Percentiles rank a stretch among this genome's conserved stretches.
Conservation (phyloP, 306 rosid species). For the Gillenia trifoliata region DNA sequence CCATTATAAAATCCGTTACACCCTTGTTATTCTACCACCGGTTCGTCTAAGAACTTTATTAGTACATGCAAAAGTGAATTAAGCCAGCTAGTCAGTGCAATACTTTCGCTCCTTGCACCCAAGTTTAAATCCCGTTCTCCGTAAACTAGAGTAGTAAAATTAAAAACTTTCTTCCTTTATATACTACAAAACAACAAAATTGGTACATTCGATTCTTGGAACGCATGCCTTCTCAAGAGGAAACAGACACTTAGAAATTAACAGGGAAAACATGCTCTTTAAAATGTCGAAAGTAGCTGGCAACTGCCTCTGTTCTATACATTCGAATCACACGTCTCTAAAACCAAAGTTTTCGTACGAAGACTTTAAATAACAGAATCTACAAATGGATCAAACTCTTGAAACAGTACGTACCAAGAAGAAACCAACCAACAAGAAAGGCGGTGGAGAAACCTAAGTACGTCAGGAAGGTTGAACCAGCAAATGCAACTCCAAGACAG, state of each 20-base stretch:
- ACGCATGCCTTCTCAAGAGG: neutral
- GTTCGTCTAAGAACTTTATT: neutral
- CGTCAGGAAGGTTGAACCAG: slow-evolving; percentile 64
- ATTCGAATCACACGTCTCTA: neutral
- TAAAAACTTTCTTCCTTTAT: too few relatives aligned
- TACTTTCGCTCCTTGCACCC: neutral
- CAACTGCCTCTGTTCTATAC: neutral
- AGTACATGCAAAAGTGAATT: neutral
- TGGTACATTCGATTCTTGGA: neutral
- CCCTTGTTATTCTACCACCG: neutral
- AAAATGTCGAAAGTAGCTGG: neutral
- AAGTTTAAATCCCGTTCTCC: neutral
- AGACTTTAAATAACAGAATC: slow-evolving; percentile 3
- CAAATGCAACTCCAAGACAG: slow-evolving; percentile 57
- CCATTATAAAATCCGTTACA: neutral
- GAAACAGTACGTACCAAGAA: slow-evolving; percentile 78
- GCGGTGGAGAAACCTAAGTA: slow-evolving; percentile 51
- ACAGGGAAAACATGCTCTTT: neutral
- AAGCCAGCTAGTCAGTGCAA: neutral
- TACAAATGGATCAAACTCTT: slow-evolving; percentile 76
- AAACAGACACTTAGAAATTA: neutral
- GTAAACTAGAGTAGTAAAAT: neutral
- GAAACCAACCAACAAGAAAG: slow-evolving; percentile 81
- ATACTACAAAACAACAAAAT: neutral
- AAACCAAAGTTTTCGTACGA: neutral